phyloP scores from a whole-genome alignment of 1,139 yeast genomes.

The Wickerhamomyces sp. region DNA sequence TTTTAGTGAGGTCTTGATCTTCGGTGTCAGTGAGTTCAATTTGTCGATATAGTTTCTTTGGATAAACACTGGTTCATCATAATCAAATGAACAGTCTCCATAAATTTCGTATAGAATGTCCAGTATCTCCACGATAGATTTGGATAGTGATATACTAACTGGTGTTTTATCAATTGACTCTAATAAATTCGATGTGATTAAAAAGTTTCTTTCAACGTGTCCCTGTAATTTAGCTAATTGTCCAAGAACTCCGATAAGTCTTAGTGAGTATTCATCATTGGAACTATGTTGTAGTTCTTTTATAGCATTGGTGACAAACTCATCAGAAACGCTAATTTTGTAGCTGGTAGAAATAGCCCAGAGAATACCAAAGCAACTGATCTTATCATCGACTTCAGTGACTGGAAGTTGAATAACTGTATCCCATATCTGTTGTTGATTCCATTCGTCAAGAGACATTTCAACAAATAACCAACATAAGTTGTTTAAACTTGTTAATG shows the following conservation, averaged over 20 bases:
- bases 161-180: slow-evolving; percentile 25
- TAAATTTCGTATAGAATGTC: slow-evolving; percentile 73
- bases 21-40: slow-evolving; percentile 42
- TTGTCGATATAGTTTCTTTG: slow-evolving; percentile 42
- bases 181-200: slow-evolving; percentile 45
- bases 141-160: slow-evolving; percentile 22
- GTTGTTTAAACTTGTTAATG: slow-evolving; percentile 68
- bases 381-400: slow-evolving; percentile 35
- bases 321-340: slow-evolving; percentile 19
- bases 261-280: slow-evolving; percentile 17
- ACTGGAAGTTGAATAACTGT: slow-evolving; percentile 21
- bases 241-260: slow-evolving; percentile 48
- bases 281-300: slow-evolving; percentile 20
- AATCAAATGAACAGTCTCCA: slow-evolving; percentile 65
- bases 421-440: slow-evolving; percentile 37
- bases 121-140: slow-evolving; percentile 53
- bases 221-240: slow-evolving; percentile 47
- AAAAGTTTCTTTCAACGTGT: slow-evolving; percentile 40
- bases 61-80: slow-evolving; percentile 68
- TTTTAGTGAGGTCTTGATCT: slow-evolving; percentile 46
- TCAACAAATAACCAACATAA: slow-evolving; percentile 45
- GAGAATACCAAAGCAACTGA: slow-evolving; percentile 50
- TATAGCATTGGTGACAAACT: slow-evolving; percentile 20
- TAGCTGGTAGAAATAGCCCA: slow-evolving; percentile 68
- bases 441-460: slow-evolving; percentile 35